These are phyloP conservation scores for Lycium ferocissimum DNA, from an alignment of 257 asterid genomes.

Conservation along the genomic window DNA sequence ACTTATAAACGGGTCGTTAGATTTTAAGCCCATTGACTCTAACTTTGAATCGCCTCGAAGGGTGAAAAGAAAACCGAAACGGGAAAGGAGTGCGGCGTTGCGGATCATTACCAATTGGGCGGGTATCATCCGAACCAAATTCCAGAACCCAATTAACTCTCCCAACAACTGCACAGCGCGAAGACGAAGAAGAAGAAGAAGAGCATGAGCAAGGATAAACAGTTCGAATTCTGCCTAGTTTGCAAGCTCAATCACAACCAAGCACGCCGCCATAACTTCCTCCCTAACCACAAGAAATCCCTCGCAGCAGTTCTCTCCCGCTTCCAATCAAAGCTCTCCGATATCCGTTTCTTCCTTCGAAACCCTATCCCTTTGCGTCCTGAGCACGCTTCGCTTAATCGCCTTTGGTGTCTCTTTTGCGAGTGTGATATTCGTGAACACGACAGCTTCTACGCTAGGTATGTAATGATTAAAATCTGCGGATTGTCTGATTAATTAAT, in stretches of 20 bases:
- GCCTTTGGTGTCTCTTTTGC: conserved; percentile 88
- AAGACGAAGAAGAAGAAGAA: conserved; percentile 37
- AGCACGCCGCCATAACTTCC: conserved; percentile 77
- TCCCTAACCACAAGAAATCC: conserved; percentile 73
- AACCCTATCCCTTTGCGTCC: conserved; percentile 60
- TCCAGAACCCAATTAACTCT: too few relatives aligned
- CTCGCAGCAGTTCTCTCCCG: conserved; percentile 70
- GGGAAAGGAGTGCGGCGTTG: too few relatives aligned
- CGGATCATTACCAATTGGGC: too few relatives aligned
- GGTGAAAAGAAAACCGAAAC: too few relatives aligned
- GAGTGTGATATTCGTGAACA: conserved; percentile 62
- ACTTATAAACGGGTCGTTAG: too few relatives aligned
- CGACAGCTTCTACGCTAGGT: conserved; percentile 69
- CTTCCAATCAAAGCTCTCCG: conserved; percentile 71
- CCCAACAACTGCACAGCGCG: not conserved
- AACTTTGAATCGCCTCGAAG: too few relatives aligned
- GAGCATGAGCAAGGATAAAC: conserved; percentile 39
- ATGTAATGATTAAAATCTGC: not conserved
- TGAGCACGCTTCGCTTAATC: conserved; percentile 56
- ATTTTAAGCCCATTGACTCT: too few relatives aligned
- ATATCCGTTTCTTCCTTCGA: conserved; percentile 59
- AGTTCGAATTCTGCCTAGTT: conserved; percentile 75
- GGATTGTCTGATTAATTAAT: not conserved
- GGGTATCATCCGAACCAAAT: too few relatives aligned
- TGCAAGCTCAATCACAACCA: conserved; percentile 79